These are phyloP conservation scores for Aspergillus sp. DNA, from an alignment of 2,329 filamentous ascomycete genomes.

Conservation along the genomic window DNA sequence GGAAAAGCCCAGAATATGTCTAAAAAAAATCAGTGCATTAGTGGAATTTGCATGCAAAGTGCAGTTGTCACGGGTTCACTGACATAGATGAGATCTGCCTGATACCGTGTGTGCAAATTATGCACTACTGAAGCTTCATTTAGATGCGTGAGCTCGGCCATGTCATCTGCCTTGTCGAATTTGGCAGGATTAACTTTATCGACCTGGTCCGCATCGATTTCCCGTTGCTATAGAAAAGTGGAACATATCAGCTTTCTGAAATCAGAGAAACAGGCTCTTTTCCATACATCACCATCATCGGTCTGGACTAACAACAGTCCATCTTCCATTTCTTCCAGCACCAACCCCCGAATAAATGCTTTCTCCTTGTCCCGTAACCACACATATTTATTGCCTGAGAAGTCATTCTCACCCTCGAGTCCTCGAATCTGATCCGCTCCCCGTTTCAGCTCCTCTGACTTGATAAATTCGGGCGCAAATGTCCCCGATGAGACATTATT, in stretches of 20 bases:
- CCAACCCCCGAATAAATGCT: slow-evolving; percentile 89
- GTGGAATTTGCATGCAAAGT: neutral
- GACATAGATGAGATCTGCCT: slow-evolving; percentile 86
- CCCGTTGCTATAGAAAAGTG: slow-evolving; percentile 62
- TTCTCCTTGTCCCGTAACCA: slow-evolving; percentile 85
- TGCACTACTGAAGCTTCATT: slow-evolving; percentile 98
- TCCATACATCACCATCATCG: slow-evolving; percentile 79
- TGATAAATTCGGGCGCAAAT: slow-evolving; percentile 95
- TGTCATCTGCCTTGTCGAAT: slow-evolving; percentile 98
- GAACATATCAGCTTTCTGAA: slow-evolving; percentile 12
- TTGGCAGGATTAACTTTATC: slow-evolving; percentile 99
- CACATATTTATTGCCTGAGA: slow-evolving; percentile 96
- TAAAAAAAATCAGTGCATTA: slow-evolving; percentile 30
- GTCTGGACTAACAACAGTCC: slow-evolving; percentile 79
- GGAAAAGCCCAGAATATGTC: slow-evolving; percentile 94
- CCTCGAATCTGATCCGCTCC: slow-evolving; percentile 56
- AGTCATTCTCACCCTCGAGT: slow-evolving; percentile 97
- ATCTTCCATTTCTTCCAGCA: slow-evolving; percentile 72
- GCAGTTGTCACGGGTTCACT: slow-evolving; percentile 18
- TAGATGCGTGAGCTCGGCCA: slow-evolving; percentile 96
- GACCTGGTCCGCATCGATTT: slow-evolving; percentile 78
- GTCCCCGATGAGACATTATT: slow-evolving; percentile 67
- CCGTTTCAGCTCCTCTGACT: slow-evolving; percentile 69
- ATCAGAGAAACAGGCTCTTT: neutral
- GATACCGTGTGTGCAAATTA: slow-evolving; percentile 91